Conservation (phyloP, 495 filamentous ascomycete genomes). For the Thermothielavioides terrestris region DNA sequence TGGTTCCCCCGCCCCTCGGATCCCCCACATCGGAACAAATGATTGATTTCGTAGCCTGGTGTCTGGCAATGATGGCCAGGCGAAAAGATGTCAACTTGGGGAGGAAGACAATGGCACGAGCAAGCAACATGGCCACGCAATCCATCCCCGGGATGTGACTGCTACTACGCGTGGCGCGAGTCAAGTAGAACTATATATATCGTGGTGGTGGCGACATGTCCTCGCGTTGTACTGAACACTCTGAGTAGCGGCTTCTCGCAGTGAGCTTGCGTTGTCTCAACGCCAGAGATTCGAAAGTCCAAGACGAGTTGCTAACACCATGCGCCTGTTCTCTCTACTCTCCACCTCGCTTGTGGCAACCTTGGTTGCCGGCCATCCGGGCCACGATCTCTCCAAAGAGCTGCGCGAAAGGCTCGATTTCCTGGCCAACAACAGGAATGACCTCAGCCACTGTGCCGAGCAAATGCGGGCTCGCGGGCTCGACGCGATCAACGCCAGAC, state of each 20-base stretch:
- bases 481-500: not conserved
- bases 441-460: not conserved
- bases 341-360: not conserved
- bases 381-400: not conserved
- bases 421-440: not conserved
- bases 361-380: not conserved
- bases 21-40: not conserved
- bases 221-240: too few relatives aligned
- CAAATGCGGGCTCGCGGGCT: not conserved
- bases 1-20: not conserved
- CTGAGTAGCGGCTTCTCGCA: too few relatives aligned
- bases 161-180: too few relatives aligned
- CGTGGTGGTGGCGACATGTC: too few relatives aligned
- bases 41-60: not conserved
- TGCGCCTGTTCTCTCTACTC: not conserved
- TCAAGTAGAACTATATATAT: too few relatives aligned
- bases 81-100: not conserved
- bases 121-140: not conserved
- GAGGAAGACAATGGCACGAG: not conserved
- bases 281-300: not conserved
- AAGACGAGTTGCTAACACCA: not conserved
- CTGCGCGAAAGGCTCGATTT: not conserved
- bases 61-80: not conserved
- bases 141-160: too few relatives aligned
- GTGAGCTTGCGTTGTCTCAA: too few relatives aligned